Evolutionary conservation across 768 basidiomycete genomes (phyloP).

Genomic region (Mycena metata): DNA sequence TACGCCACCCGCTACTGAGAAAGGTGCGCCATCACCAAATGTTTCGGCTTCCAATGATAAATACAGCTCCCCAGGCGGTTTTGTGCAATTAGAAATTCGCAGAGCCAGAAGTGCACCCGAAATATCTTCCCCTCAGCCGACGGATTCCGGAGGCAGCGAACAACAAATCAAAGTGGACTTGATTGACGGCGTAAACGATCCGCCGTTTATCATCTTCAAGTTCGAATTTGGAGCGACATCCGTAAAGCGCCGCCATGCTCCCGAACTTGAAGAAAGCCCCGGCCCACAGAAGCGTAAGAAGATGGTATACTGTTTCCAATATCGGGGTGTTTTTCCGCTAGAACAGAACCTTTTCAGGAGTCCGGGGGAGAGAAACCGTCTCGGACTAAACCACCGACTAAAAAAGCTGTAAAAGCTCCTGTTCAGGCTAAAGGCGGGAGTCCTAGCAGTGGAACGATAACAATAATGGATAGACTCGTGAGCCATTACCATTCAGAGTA

Average conservation of each 20-base stretch:
- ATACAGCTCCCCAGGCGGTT: background rate
- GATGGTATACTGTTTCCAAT: background rate
- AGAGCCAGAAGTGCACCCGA: background rate
- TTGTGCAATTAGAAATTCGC: conserved; percentile 2
- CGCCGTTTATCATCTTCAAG: conserved; percentile 3
- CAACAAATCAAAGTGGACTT: background rate
- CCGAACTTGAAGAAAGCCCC: background rate
- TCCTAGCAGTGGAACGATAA: background rate
- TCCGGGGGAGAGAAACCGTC: too few species aligned
- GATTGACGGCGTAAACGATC: conserved; percentile 6
- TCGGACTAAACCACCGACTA: background rate
- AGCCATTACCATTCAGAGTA: background rate
- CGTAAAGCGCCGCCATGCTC: background rate
- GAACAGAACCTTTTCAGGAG: too few species aligned
- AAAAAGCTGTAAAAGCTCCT: background rate
- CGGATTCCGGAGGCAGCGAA: background rate
- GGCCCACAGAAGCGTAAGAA: background rate
- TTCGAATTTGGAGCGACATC: background rate
- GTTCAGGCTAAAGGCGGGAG: background rate
- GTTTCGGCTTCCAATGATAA: background rate
- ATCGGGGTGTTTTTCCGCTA: too few species aligned
- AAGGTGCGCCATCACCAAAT: background rate
- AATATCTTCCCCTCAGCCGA: background rate
- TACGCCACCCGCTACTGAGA: conserved; percentile 2
- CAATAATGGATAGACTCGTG: conserved; percentile 2